phyloP scores from a whole-genome alignment of 768 basidiomycete species.

The Tricholoma saponaceum region DNA sequence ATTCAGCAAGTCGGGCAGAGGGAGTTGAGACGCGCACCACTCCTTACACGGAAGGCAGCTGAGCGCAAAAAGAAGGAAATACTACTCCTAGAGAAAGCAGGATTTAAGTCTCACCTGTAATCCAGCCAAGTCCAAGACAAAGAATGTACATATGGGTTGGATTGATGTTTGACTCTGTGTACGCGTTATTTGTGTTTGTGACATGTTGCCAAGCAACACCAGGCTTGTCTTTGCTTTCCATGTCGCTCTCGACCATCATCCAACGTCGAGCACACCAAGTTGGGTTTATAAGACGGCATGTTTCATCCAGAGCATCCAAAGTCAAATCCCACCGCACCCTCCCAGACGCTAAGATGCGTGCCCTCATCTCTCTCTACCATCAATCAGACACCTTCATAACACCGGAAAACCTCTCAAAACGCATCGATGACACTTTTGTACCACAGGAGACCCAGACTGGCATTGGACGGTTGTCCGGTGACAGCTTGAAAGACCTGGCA shows the following conservation, averaged over 20 bases:
- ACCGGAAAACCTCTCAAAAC: conserved; percentile 56
- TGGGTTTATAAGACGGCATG: conserved; percentile 12
- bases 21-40: conserved; percentile 77
- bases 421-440: conserved; percentile 64
- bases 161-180: too few species aligned
- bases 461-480: background rate
- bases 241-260: conserved; percentile 12
- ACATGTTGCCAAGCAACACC: background rate
- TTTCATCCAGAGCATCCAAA: conserved; percentile 18
- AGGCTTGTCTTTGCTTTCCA: conserved; percentile 5
- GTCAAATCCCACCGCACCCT: conserved; percentile 31
- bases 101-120: conserved; percentile 57
- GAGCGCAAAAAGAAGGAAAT: conserved; percentile 60
- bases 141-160: too few species aligned
- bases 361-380: conserved; percentile 77
- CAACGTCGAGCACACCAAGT: conserved; percentile 9
- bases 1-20: conserved; percentile 92
- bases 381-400: conserved; percentile 70
- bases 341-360: conserved; percentile 58
- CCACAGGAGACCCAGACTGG: background rate
- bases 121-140: conserved; percentile 1
- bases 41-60: conserved; percentile 47
- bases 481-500: conserved; percentile 15
- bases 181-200: conserved; percentile 3
- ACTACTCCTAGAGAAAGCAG: conserved; percentile 54